Evolutionary conservation across 2,329 filamentous ascomycete genomes (phyloP).

Genomic region (Trichophyton equinum): DNA sequence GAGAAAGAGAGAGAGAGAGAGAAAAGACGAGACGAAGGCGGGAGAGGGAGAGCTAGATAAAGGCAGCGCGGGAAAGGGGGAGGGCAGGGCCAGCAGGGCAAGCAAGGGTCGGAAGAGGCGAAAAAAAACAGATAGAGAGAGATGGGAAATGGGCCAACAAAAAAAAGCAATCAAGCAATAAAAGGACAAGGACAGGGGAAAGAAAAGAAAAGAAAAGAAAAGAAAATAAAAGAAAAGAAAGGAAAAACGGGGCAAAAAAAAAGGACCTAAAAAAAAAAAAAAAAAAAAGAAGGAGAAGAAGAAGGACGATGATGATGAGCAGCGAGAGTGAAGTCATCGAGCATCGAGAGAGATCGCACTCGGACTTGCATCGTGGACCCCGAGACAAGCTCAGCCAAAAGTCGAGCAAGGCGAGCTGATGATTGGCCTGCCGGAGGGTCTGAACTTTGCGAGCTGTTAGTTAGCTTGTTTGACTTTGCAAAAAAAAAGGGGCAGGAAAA

Average conservation of each 20-base stretch:
- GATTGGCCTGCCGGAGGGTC: neutral
- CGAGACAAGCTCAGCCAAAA: no score
- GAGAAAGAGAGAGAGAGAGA: neutral
- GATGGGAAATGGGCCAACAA: neutral
- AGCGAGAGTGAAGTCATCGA: neutral
- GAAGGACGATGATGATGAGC: no score
- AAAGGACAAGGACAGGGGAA: neutral
- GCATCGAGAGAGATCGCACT: neutral
- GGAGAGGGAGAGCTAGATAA: neutral
- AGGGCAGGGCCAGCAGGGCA: neutral
- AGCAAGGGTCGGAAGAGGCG: no score
- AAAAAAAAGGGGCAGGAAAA: neutral
- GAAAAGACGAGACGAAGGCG: constrained; percentile 3
- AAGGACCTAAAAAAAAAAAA: neutral
- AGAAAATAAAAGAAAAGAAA: neutral
- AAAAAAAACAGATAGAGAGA: neutral
- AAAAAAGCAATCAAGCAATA: neutral
- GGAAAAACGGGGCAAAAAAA: neutral
- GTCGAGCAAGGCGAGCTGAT: neutral
- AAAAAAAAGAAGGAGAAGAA: neutral
- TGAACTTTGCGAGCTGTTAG: no score
- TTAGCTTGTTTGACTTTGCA: no score
- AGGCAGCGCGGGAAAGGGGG: neutral
- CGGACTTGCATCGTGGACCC: no score
- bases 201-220: neutral